Evolutionary conservation across 2,329 filamentous ascomycete genomes (phyloP), one percentile per base, ranked within the genome.

Genomic region (Coniochaeta sp.): DNA sequence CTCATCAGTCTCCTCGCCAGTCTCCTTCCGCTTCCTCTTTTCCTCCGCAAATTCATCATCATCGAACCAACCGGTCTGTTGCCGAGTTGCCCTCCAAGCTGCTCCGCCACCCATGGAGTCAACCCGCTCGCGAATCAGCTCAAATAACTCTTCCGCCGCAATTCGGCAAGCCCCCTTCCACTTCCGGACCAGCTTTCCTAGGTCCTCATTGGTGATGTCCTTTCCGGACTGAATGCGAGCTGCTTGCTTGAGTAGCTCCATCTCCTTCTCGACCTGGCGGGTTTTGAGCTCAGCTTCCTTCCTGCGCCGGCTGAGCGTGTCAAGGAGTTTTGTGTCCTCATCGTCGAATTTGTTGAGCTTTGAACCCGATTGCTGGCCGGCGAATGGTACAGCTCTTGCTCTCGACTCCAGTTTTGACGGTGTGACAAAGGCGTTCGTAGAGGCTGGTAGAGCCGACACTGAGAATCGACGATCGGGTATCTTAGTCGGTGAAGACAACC

Each of bases 101-200:
- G 60, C 64, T 24, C 61, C 64, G 1, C 68, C 70, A 3, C 65
- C 81, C 74, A 66, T 83, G 77, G 38, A 89, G 78, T 59, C 84
- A 74, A 69, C 67, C 28, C 70, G 57, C 16, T 87, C 84, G 63
- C 80, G 79, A 24, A 87, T 84, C 22, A 77, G 73, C 26, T 74
- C 77, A 70, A 88, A 90, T 12, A 90, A 73, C 67, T 89, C 86
- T 65, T 91, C 88, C 1, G 88, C 88, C 7, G 86, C 87, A 57
- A 79, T 74, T 63, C 86, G 79, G 62, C 82, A 83, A 19, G 84
- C 82, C 0, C 68, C 71, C 55, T 77, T 82, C 89, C 89, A 91
- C 69, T 82, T 87, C 3, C 69, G 70, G 47, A 84, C 80, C 64
- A 90, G 67, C 0, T 69, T 72, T 47, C 80, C 73, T 26, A 91